A percentile compares a stretch with the other conserved stretches of the same genome.
These are phyloP conservation scores for Starmerella apicola DNA, from an alignment of 805 yeast species.

Conservation along the genomic window DNA sequence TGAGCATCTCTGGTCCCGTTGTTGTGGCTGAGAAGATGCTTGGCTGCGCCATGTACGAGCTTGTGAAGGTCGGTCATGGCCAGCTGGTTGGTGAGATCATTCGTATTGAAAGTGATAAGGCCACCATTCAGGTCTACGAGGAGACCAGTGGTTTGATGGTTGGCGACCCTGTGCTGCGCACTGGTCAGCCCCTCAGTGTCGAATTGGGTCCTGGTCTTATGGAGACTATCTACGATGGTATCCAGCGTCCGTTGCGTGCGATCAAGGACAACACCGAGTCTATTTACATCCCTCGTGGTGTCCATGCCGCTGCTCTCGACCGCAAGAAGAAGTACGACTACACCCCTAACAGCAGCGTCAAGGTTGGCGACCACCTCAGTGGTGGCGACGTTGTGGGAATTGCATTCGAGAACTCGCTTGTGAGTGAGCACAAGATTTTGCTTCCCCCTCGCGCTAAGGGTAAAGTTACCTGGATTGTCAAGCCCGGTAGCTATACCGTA, in stretches of 20 bases:
- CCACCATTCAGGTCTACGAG: slow-evolving; percentile 97
- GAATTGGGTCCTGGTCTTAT: slow-evolving; percentile 98
- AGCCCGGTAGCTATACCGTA: slow-evolving; percentile 79
- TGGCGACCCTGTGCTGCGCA: slow-evolving; percentile 96
- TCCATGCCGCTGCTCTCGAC: slow-evolving; percentile 87
- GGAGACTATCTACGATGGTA: slow-evolving; percentile 99
- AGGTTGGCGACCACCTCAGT: slow-evolving; percentile 92
- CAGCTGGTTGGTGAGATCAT: slow-evolving; percentile 96
- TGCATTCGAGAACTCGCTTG: slow-evolving; percentile 83
- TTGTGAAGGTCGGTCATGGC: slow-evolving; percentile 96
- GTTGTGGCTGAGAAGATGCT: slow-evolving; percentile 96
- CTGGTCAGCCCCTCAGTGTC: slow-evolving; percentile 97
- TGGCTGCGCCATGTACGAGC: slow-evolving; percentile 99
- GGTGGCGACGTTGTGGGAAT: slow-evolving; percentile 98
- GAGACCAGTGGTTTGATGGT: slow-evolving; percentile 99
- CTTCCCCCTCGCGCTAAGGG: slow-evolving; percentile 99
- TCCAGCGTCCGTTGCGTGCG: slow-evolving; percentile 94
- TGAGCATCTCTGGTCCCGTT: slow-evolving; percentile 96
- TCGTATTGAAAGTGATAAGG: slow-evolving; percentile 91
- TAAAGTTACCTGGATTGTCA: slow-evolving; percentile 81
- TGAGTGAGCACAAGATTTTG: slow-evolving; percentile 84
- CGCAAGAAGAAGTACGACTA: slow-evolving; percentile 77
- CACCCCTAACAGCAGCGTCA: slow-evolving; percentile 53
- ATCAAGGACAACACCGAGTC: slow-evolving; percentile 79
- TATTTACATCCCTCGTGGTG: slow-evolving; percentile 97